Evolutionary conservation across 257 asterid genomes (phyloP), one percentile per base, ranked within the genome.

Genomic region (Nyctanthes arbortristis): DNA sequence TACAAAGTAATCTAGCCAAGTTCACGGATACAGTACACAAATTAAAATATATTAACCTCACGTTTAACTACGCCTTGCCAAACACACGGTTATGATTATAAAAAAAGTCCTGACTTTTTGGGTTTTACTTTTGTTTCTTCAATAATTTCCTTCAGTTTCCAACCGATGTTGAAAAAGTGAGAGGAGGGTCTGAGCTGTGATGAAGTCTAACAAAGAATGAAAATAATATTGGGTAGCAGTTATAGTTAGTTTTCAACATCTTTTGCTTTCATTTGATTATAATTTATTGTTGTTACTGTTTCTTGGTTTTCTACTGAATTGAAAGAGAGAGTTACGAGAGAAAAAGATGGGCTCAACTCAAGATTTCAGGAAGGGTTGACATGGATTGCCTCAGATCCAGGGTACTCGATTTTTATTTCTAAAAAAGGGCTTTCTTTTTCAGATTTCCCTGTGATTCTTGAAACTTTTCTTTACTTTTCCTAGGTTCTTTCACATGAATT

Each of bases 331-430:
- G 86, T 59, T 49, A 66, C 58, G 70, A 8, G 7, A 49, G 13
- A 71, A 66, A 73, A 75, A 76, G 63, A 49, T 7, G 58, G 58
- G 29, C 58, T 49, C 47, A 66, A 54, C 82, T 79, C 84, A 47
- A 60, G 73, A 74, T 75, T 82, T 75, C 76, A 79, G 79, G 67
- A 75, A 84, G 80, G 89, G 81, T 80, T 85, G 83, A 80, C 89
- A 76, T 81, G 79, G 81, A 54, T 88, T 88, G 89, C 98, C 95
- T 90, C 89, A 85, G 97, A 93, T 93, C 98, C 95, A 81, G 91
- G 97, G 88, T 72, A 88, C 84, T 79, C 35, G 14, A 77, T 39
- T 80, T 49, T 68, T 69, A 61, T 66, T 79, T 75, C 77, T 75
- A 65, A 75, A 75, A 73, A 60, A 69, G 33, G 29, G 70, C 61